These are phyloP conservation scores for Rickenella mellea DNA, from an alignment of 768 basidiomycete genomes.

Conservation along the genomic window DNA sequence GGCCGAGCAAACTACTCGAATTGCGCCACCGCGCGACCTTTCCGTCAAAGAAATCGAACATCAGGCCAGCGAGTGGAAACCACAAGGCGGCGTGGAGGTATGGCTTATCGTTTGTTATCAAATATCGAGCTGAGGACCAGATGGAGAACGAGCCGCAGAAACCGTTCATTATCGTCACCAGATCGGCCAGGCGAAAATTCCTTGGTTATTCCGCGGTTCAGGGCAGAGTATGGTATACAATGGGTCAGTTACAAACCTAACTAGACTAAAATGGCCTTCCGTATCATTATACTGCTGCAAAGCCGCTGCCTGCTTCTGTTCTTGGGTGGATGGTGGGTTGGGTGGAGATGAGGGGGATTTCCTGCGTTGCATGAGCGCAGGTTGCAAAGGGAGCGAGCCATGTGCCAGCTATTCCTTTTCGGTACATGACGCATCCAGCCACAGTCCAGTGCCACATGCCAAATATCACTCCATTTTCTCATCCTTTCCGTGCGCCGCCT, in stretches of 20 bases:
- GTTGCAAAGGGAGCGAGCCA: too few species aligned
- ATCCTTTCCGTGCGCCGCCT: constrained; percentile 19
- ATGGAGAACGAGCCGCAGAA: constrained; percentile 95
- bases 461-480: constrained; percentile 19
- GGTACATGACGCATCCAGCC: background rate
- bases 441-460: constrained; percentile 2
- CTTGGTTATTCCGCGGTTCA: constrained; percentile 28
- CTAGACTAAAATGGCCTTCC: constrained; percentile 94
- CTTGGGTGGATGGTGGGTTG: constrained; percentile 12
- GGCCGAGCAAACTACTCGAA: constrained; percentile 89
- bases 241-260: constrained; percentile 71
- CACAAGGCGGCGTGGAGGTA: constrained; percentile 81
- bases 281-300: constrained; percentile 81
- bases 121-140: constrained; percentile 87
- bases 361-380: too few species aligned
- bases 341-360: too few species aligned
- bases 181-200: constrained; percentile 95
- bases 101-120: constrained; percentile 66
- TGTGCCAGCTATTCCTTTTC: too few species aligned
- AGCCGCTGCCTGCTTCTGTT: constrained; percentile 28
- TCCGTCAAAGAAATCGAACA: constrained; percentile 97
- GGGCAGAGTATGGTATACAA: constrained; percentile 2
- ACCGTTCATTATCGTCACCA: constrained; percentile 98
- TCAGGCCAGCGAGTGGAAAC: constrained; percentile 85
- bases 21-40: constrained; percentile 98